These are phyloP conservation scores for Asterionellopsis glacialis DNA, from an alignment of 108 stramenopile species.

Conservation along the genomic window DNA sequence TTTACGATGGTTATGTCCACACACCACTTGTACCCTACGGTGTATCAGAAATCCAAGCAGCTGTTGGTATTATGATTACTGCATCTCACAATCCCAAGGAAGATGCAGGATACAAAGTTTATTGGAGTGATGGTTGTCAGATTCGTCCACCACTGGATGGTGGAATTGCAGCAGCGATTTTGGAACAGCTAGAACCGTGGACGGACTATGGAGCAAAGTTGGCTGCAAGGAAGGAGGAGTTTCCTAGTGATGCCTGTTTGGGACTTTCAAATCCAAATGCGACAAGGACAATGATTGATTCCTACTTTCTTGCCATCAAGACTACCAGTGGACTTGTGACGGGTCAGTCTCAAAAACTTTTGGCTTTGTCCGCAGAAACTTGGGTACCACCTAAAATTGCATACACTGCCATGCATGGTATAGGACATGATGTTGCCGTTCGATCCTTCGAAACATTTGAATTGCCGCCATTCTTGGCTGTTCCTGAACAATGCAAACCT, in stretches of 20 bases:
- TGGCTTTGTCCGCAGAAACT: not conserved
- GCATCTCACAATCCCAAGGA: conserved; percentile 97
- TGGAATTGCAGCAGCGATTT: conserved; percentile 81
- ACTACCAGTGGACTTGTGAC: conserved; percentile 54
- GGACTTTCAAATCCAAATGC: conserved; percentile 30
- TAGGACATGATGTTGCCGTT: conserved; percentile 74
- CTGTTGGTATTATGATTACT: conserved; percentile 96
- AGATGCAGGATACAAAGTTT: conserved; percentile 97
- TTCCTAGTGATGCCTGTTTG: conserved; percentile 44
- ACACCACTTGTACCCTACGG: conserved; percentile 93
- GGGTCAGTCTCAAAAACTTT: conserved; percentile 9
- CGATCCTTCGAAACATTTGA: conserved; percentile 68
- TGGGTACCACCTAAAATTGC: conserved; percentile 48
- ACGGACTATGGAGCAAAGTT: conserved; percentile 58
- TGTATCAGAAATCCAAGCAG: conserved; percentile 37
- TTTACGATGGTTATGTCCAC: conserved; percentile 80
- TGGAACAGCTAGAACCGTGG: conserved; percentile 86
- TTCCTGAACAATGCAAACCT: conserved; percentile 78
- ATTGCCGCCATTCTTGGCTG: conserved; percentile 67
- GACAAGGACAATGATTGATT: conserved; percentile 37
- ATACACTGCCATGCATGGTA: conserved; percentile 98
- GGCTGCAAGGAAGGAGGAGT: conserved; percentile 11
- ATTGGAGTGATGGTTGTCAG: conserved; percentile 94
- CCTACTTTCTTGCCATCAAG: conserved; percentile 59
- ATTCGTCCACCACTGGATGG: conserved; percentile 90